phyloP scores from a whole-genome alignment of 2,329 filamentous ascomycete species.

The Cercospora brassicicola region DNA sequence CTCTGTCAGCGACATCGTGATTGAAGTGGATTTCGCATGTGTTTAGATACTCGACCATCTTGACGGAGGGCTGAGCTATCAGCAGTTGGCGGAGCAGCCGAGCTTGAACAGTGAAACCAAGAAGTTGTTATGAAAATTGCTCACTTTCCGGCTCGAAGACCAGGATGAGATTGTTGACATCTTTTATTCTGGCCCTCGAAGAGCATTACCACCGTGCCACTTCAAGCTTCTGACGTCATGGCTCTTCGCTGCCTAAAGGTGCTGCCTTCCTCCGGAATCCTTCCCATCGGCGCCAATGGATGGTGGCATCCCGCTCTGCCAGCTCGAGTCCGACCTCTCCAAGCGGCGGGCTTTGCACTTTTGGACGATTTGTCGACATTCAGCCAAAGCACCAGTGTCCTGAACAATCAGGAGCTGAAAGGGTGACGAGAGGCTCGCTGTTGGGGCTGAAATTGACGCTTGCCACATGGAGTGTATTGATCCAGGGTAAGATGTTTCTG shows the following conservation, averaged over 20 bases:
- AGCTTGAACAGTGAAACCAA: not conserved
- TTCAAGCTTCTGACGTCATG: not conserved
- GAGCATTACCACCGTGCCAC: not conserved
- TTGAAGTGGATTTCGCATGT: not conserved
- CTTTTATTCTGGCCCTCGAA: not conserved
- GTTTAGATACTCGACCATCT: not conserved
- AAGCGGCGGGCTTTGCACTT: no score
- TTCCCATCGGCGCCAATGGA: no score
- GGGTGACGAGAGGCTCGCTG: not conserved
- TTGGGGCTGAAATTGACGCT: not conserved
- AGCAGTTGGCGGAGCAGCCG: no score
- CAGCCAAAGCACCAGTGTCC: no score
- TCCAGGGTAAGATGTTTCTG: not conserved
- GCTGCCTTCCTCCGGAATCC: not conserved
- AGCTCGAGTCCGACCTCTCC: no score
- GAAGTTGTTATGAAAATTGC: no score
- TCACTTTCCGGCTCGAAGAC: not conserved
- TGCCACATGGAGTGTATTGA: not conserved
- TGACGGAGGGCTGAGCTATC: no score
- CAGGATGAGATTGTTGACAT: not conserved
- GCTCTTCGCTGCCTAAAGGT: not conserved
- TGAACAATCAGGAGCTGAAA: no score
- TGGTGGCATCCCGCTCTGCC: no score
- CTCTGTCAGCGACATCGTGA: not conserved
- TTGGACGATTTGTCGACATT: no score